phyloP scores from a whole-genome alignment of 495 filamentous ascomycete species.

The Pseudotulostoma volvatum region DNA sequence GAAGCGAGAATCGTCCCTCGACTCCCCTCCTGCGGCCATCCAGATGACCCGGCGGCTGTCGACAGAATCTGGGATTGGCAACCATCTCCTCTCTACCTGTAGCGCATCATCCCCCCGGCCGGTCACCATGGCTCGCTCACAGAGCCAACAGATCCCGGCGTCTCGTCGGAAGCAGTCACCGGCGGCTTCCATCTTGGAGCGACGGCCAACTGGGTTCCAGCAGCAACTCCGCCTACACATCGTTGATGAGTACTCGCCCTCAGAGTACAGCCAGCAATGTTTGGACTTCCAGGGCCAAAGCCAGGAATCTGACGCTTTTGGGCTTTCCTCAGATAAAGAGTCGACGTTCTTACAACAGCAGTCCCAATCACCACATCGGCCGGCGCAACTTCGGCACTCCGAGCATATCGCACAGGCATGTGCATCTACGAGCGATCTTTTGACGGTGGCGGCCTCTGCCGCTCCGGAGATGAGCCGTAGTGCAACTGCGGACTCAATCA shows the following conservation, averaged over 20 bases:
- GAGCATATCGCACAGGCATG: slow-evolving; percentile 6
- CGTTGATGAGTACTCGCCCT: slow-evolving; percentile 28
- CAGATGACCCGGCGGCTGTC: slow-evolving; percentile 11
- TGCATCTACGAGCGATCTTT: slow-evolving; percentile 10
- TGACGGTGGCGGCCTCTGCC: slow-evolving; percentile 6
- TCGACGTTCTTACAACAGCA: slow-evolving; percentile 11
- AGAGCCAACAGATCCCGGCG: slow-evolving; percentile 28
- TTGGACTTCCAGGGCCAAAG: no score
- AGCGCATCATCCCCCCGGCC: slow-evolving; percentile 17
- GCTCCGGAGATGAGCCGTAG: slow-evolving; percentile 31
- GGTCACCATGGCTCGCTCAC: slow-evolving; percentile 28
- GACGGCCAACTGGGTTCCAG: slow-evolving; percentile 22
- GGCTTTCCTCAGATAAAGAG: slow-evolving; percentile 12
- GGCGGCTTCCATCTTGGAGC: slow-evolving; percentile 11
- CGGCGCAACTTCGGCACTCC: slow-evolving; percentile 6
- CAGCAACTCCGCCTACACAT: slow-evolving; percentile 18
- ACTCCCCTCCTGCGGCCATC: not conserved
- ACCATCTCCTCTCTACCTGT: slow-evolving; percentile 8
- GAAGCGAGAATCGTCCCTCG: not conserved
- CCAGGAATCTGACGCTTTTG: slow-evolving; percentile 10
- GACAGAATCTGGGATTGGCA: slow-evolving; percentile 14
- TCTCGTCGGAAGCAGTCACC: slow-evolving; percentile 17
- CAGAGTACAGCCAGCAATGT: slow-evolving; percentile 25
- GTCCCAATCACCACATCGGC: slow-evolving; percentile 8
- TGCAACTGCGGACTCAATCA: slow-evolving; percentile 28